Conservation (phyloP, 495 filamentous ascomycete genomes). For the Neurospora sp. region DNA sequence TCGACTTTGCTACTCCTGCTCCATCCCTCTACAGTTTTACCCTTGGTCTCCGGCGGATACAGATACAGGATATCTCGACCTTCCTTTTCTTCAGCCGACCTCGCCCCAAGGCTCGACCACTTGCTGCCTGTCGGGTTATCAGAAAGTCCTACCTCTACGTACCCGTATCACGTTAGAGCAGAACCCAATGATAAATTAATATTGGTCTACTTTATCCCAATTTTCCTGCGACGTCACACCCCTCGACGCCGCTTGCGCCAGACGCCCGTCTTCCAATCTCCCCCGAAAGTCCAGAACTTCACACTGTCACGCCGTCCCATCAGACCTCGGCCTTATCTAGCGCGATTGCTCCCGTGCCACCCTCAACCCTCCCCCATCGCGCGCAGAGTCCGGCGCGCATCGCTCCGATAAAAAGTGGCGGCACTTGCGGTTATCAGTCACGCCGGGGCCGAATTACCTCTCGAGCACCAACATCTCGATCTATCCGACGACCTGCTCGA, state of each 20-base stretch:
- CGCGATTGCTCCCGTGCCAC: not conserved
- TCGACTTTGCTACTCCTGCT: not conserved
- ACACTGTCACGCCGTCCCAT: not conserved
- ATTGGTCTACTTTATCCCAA: not conserved
- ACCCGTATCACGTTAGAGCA: not conserved
- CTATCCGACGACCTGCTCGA: constrained; percentile 28
- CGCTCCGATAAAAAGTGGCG: constrained; percentile 31
- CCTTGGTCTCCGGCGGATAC: not conserved
- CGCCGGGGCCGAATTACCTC: constrained; percentile 32
- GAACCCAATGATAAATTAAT: not conserved
- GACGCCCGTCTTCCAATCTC: not conserved
- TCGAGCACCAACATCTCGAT: constrained; percentile 33
- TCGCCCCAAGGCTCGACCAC: not conserved
- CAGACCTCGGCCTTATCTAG: constrained; percentile 1
- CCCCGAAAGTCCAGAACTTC: not conserved
- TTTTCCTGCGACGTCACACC: not conserved
- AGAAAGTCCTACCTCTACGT: not conserved
- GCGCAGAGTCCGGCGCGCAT: constrained; percentile 24
- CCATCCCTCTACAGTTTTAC: not conserved
- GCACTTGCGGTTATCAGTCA: constrained; percentile 36
- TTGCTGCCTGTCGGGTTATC: not conserved
- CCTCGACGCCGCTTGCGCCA: not conserved
- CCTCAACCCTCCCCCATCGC: constrained; percentile 10
- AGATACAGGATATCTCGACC: not conserved
- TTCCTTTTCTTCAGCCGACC: not conserved